Evolutionary conservation across 495 filamentous ascomycete genomes (phyloP), one percentile per base, ranked within the genome.

Genomic region (Lasiosphaeris hirsuta): DNA sequence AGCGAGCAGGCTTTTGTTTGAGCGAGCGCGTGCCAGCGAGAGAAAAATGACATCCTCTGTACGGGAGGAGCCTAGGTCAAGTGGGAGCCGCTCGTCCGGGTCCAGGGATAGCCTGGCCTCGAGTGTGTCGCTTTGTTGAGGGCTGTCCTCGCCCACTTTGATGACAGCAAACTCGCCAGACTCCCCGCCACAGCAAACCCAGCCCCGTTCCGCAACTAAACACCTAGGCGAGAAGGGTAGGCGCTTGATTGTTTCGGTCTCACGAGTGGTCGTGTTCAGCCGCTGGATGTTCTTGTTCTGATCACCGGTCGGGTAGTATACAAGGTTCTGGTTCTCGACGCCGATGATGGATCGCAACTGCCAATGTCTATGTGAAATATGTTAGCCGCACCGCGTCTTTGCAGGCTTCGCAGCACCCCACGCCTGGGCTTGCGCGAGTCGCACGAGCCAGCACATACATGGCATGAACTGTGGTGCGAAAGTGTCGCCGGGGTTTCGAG

Each of bases 331-430:
- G 56, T 86, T 81, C 51, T 89, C 86, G 33, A 85, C 87, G 69
- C 88, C 93, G 65, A 97, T 87, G 60, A 96, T 85, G 62, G 95
- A 91, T 49, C 92, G 89, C 46, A 98, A 82, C 73, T 98, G 94
- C 77, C 86, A 89, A 71, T 98, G 94, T 60, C 92, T 96, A 17
- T 56, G n/a, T 39, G 14, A 19, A 1, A 15, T 1, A 38, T 18
- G 43, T 62, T 60, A 64, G 61, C 33, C 17, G 46, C 9, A n/a
- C 17, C 33, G 54, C 52, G 45, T 47, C 49, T 51, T 40, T 45
- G 63, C 34, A 37, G 48, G 39, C 33, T 42, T 37, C 46, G 38
- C 46, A n/a, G 4, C 46, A 15, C 9, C n/a, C n/a, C 19, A 15
- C 10, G 23, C 23, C 23, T 30, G 46, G 6, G 15, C 46, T 54